Evolutionary conservation across 2,329 filamentous ascomycete species (phyloP).

Genomic region (Trichoderma koningiopsis): DNA sequence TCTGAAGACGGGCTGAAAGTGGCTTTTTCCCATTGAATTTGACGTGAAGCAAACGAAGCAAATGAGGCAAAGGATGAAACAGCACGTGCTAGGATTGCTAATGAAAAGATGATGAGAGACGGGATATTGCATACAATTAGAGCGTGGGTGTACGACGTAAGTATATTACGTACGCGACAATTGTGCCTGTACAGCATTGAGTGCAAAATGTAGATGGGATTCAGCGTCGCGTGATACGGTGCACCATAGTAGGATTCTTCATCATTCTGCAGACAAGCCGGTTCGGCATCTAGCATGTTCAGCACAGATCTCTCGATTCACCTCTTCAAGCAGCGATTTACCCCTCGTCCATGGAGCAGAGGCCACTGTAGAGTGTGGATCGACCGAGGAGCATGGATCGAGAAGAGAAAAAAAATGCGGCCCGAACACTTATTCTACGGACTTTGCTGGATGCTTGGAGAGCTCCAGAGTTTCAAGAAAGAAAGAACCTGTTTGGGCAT

Average conservation of each 20-base stretch:
- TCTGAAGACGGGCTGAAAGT: background rate
- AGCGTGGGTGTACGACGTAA: background rate
- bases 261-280: no score
- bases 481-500: background rate
- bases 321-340: background rate
- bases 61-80: background rate
- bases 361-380: background rate
- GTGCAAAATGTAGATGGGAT: background rate
- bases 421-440: background rate
- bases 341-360: background rate
- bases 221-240: background rate
- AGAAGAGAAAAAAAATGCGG: background rate
- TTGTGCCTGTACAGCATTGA: background rate
- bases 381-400: background rate
- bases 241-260: background rate
- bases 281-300: background rate
- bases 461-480: background rate
- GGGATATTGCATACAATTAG: background rate
- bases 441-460: background rate
- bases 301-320: background rate
- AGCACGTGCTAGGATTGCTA: slow-evolving; percentile 10
- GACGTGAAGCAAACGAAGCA: background rate
- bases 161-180: background rate
- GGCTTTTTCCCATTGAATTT: background rate
- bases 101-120: slow-evolving; percentile 5